Evolutionary conservation across 208 protist species (phyloP).

Genomic region (Trypanosoma melophagium): DNA sequence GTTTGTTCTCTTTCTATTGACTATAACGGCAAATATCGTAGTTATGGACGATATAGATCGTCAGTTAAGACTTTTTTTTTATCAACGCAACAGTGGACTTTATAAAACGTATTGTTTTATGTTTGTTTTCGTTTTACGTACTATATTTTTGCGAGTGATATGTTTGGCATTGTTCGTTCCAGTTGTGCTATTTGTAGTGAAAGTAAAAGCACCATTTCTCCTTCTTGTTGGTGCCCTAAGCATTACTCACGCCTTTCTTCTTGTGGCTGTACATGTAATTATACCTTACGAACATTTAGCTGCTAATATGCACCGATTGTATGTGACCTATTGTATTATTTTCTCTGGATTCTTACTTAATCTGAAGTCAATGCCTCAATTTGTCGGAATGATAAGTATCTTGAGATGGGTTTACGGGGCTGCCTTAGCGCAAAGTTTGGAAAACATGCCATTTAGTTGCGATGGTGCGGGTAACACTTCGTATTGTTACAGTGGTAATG

Average conservation of each 20-base stretch:
- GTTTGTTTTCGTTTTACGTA: slow-evolving; percentile 35
- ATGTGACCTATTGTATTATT: slow-evolving; percentile 49
- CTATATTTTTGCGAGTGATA: slow-evolving; percentile 31
- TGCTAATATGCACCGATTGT: slow-evolving; percentile 27
- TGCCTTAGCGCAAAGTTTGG: slow-evolving; percentile 47
- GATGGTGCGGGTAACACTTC: slow-evolving; percentile 61
- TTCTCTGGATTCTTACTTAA: slow-evolving; percentile 72
- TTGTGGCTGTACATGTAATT: slow-evolving; percentile 35
- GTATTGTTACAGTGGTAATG: slow-evolving; percentile 63
- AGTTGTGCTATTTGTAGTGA: slow-evolving; percentile 44
- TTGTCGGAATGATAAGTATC: slow-evolving; percentile 40
- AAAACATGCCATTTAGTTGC: slow-evolving; percentile 45
- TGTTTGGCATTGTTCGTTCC: slow-evolving; percentile 46
- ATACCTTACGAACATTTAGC: slow-evolving; percentile 31
- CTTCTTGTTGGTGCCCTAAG: slow-evolving; percentile 43
- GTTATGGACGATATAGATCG: slow-evolving; percentile 31
- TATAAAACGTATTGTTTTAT: slow-evolving; percentile 48
- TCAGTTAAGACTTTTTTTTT: slow-evolving; percentile 42
- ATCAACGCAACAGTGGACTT: slow-evolving; percentile 50
- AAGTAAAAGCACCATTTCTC: slow-evolving; percentile 35
- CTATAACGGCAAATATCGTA: slow-evolving; percentile 46
- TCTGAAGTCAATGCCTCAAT: slow-evolving; percentile 37
- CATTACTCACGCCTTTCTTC: slow-evolving; percentile 47
- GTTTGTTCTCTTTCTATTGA: slow-evolving; percentile 53
- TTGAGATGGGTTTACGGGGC: slow-evolving; percentile 65